Base-by-base conservation (phyloP, 192 early-diverging fungal species). In the Coemansia sp. region DNA sequence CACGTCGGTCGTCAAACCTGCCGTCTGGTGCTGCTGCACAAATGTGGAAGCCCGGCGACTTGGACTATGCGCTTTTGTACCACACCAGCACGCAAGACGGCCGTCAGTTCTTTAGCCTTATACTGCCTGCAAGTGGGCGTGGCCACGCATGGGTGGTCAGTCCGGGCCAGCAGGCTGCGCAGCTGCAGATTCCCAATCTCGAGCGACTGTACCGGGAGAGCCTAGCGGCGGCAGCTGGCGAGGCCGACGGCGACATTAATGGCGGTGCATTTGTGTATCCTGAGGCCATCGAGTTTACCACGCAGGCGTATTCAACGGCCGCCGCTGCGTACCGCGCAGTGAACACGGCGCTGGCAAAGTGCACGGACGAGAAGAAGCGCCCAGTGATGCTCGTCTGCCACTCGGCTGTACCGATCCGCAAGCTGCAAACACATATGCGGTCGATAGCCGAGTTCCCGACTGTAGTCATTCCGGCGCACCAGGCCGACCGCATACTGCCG, bases 71-170 rank as follows among this genome's bases (percentile, higher is more conserved):
- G 9, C 91, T 91, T 59, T 66, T 99, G 32, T 96, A 88, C 70
- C 94, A 96, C 58, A 83, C 86, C 0, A 73, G 58, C 4, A 43
- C 73, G 25, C 10, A 14, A 43, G 73, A 75, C 27, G 79, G 66
- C 24, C 79, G 67, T 3, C 79, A 81, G 56, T 66, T 97, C 35
- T 86, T 88, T 68, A 87, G 83, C 1, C 70, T 98, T 0, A 87
- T 92, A 19, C 79, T 83, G n/a, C 87, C 92, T 1, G 72, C 76
- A n/a, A 24, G 81, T 1, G 64, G 65, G 27, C 66, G 39, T 61
- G 78, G 14, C 83, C 84, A n/a, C 70, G 82, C 94, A n/a, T 91
- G 88, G 82, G 76, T 95, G 12, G 89, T 94, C 5, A 92, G 92
- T 70, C 72, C 86, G 6, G 82, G 68, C 7, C 65, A 79, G 62